Base-by-base conservation (phyloP, 169 alveolate genomes). In the Plasmodium sp. region DNA sequence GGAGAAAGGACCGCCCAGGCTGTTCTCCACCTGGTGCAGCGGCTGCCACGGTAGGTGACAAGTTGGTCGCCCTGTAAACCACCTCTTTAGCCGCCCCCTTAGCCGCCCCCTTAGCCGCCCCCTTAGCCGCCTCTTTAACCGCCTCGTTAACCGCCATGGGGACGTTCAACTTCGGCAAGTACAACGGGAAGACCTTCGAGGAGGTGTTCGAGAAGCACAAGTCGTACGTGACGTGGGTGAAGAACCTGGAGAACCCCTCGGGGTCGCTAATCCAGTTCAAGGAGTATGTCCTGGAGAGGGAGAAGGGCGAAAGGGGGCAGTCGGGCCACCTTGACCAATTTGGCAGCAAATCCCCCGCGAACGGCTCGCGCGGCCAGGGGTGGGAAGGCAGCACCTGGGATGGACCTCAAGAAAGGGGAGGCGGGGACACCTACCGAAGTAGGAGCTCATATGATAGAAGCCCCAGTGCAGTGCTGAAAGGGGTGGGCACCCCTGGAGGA, bases 151-250 rank as follows among this genome's bases (percentile, higher is more conserved):
- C 39, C 7, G 56, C 39, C 43, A 85, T 85, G 93, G 93, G 51
- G n/a, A 80, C 90, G 33, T 94, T 96, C 83, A 81, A 71, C 45
- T 95, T 96, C 48, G 97, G 97, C 3, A 96, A 96, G 85, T 91
- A 96, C 75, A 95, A 94, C 18, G 97, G 97, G 41, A 92, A 84
- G 79, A 92, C 97, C n/a, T 96, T 95, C 81, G 95, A 93, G 79
- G 97, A 96, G 79, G 97, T 96, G 51, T 92, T 82, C 43, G 88
- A 62, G 82, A 93, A 81, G 34, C 96, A 96, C 22, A 77, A 86
- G 51, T 79, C 95, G 0, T 96, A 95, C 73, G 97, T 94, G 45
- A 48, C 92, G 48, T 96, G 97, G 97, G 96, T 95, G 31, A 67
- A 81, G 74, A 92, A 86, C 71, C 92, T 96, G 34, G 95, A 95